Base-by-base conservation (phyloP, 306 rosid genomes). In the Pueraria montana region DNA sequence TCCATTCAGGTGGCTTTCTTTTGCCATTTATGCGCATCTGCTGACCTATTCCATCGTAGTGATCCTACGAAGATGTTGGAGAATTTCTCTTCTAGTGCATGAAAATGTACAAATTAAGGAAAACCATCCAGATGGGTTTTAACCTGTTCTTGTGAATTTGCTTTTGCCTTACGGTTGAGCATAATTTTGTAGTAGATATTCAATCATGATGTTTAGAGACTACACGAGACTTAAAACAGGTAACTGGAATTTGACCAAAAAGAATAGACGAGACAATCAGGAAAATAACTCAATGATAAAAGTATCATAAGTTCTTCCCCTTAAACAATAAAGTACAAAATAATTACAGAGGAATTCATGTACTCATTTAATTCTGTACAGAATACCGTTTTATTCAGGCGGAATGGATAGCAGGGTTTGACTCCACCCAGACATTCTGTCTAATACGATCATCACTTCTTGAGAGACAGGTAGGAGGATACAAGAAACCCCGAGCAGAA, bases 391-490 rank as follows among this genome's bases (percentile, higher is more conserved):
- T 21, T 23, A 24, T 76, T 83, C 72, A 88, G 77, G 66, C 16
- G 5, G 89, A 84, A 55, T 68, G 77, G 80, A 84, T 49, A 80
- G 58, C 80, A 82, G 84, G 81, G 63, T 71, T 70, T 58, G 89
- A 62, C 30, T 63, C 80, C 45, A 81, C 59, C 84, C 58, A 27
- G 34, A 66, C 86, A 72, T 79, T 85, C 80, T 77, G 86, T 84
- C 83, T 77, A 43, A 85, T 82, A 83, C 86, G 81, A 79, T 61
- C 84, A n/a, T 84, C 67, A 53, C 62, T 61, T 24, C 26, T 58
- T 6, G 88, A 62, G 84, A 92, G 87, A 81, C 96, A 91, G 34
- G 89, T 38, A 42, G 92, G 84, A 68, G 98, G 99, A 62, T 86
- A 23, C 56, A 91, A 80, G 17, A 52, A 46, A 70, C 99, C 96